Evolutionary conservation across 1,139 yeast genomes (phyloP).

Genomic region (Geotrichum citri-aurantii): DNA sequence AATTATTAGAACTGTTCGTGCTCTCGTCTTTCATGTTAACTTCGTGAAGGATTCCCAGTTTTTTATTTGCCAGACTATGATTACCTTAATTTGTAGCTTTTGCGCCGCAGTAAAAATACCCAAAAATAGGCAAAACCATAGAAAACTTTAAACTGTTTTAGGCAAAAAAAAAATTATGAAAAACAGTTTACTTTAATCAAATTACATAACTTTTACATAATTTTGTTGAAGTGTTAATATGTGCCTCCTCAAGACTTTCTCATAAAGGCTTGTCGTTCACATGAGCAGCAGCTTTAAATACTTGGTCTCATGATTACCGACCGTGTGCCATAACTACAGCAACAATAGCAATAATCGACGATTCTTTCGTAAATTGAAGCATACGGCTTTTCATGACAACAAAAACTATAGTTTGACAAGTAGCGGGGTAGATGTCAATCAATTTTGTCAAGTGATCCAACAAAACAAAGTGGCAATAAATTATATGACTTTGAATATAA

Average conservation of each 20-base stretch:
- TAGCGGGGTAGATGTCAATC: neutral
- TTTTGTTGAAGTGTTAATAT: neutral
- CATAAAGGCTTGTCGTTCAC: neutral
- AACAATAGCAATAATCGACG: too few relatives aligned
- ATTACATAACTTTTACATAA: too few relatives aligned
- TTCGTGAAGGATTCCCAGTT: neutral
- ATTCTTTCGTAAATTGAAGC: too few relatives aligned
- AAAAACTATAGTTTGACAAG: too few relatives aligned
- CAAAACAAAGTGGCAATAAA: neutral
- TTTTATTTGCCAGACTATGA: neutral
- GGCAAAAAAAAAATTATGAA: neutral
- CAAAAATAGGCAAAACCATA: neutral
- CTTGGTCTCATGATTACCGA: neutral
- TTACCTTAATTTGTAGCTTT: neutral
- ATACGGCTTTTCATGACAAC: too few relatives aligned
- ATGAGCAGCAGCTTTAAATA: neutral
- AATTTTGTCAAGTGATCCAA: neutral
- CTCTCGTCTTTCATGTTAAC: neutral
- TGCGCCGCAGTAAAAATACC: neutral
- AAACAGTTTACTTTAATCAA: neutral
- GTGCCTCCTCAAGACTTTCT: neutral
- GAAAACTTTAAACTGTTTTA: neutral
- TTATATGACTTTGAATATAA: neutral
- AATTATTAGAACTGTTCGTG: neutral
- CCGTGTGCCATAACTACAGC: neutral